Evolutionary conservation across 352 stramenopile species (phyloP).

Genomic region (Pythium brachiatum): DNA sequence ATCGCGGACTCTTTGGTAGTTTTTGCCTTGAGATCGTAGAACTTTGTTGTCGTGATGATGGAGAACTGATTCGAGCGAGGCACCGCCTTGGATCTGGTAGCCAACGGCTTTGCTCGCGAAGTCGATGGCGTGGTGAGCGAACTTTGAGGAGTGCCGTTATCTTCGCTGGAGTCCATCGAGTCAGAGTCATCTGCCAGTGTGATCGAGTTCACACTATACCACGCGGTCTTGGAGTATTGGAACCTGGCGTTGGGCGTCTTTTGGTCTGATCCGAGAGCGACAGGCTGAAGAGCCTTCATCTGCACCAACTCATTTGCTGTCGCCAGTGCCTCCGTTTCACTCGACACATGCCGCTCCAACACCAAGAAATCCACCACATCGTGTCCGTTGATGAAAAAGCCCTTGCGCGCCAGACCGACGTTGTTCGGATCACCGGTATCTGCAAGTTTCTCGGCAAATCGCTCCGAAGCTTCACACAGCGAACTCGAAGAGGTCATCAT

Average conservation of each 20-base stretch:
- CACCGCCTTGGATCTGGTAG: constrained; percentile 21
- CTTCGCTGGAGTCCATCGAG: constrained; percentile 65
- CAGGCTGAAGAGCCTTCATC: constrained; percentile 57
- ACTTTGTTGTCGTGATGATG: constrained; percentile 84
- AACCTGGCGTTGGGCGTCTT: constrained; percentile 36
- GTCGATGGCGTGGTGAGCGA: constrained; percentile 31
- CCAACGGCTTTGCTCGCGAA: constrained; percentile 23
- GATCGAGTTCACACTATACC: constrained; percentile 80
- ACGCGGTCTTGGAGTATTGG: constrained; percentile 73
- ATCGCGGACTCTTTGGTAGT: constrained; percentile 62
- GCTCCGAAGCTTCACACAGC: constrained; percentile 61
- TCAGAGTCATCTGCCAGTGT: constrained; percentile 71
- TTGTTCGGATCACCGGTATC: constrained; percentile 31
- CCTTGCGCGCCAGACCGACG: constrained; percentile 41
- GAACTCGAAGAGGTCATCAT: constrained; percentile 67
- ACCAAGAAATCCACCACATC: constrained; percentile 77
- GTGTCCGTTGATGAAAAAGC: constrained; percentile 78
- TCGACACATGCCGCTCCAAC: constrained; percentile 49
- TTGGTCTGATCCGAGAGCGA: constrained; percentile 19
- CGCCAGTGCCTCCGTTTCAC: constrained; percentile 59
- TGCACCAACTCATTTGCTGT: constrained; percentile 78
- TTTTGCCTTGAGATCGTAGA: constrained; percentile 83
- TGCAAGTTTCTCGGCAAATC: constrained; percentile 46
- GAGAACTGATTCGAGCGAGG: constrained; percentile 79
- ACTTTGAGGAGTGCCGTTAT: constrained; percentile 25